A percentile compares a stretch with the other conserved stretches of the same genome.
Conservation (phyloP, 2,329 filamentous ascomycete genomes). For the Colletotrichum falcatum region DNA sequence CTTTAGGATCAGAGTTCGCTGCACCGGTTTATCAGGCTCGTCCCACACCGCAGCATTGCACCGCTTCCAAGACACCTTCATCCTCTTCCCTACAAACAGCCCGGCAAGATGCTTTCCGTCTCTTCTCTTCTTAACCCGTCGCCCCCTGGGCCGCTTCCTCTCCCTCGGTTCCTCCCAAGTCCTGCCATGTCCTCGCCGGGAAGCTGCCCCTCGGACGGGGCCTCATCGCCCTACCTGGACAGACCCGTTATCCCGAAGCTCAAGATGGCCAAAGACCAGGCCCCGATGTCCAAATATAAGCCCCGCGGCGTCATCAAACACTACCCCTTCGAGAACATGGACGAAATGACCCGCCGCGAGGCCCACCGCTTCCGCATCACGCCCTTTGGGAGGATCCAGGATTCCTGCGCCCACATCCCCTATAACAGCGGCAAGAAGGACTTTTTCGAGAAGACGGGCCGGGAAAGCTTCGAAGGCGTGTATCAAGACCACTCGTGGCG, state of each 20-base stretch:
- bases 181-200: constrained; percentile 53
- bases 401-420: constrained; percentile 81
- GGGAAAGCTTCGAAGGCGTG: constrained; percentile 89
- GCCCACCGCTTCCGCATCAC: constrained; percentile 74
- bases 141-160: constrained; percentile 56
- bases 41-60: constrained; percentile 33
- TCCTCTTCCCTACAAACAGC: constrained; percentile 37
- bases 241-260: constrained; percentile 55
- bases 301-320: constrained; percentile 78
- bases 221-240: constrained; percentile 44
- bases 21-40: constrained; percentile 27
- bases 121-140: constrained; percentile 75
- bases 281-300: constrained; percentile 70
- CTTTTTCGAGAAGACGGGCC: constrained; percentile 86
- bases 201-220: constrained; percentile 50
- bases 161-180: constrained; percentile 57
- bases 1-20: constrained; percentile 29
- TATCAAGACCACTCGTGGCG: constrained; percentile 5
- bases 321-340: constrained; percentile 76
- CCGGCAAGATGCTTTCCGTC: constrained; percentile 70
- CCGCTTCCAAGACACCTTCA: constrained; percentile 40
- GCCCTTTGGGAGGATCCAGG: constrained; percentile 72
- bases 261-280: constrained; percentile 74
- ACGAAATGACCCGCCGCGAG: constrained; percentile 66
- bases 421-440: constrained; percentile 96